These are phyloP conservation scores for Ilyonectria destructans DNA, from an alignment of 2,329 filamentous ascomycete genomes.

Conservation along the genomic window DNA sequence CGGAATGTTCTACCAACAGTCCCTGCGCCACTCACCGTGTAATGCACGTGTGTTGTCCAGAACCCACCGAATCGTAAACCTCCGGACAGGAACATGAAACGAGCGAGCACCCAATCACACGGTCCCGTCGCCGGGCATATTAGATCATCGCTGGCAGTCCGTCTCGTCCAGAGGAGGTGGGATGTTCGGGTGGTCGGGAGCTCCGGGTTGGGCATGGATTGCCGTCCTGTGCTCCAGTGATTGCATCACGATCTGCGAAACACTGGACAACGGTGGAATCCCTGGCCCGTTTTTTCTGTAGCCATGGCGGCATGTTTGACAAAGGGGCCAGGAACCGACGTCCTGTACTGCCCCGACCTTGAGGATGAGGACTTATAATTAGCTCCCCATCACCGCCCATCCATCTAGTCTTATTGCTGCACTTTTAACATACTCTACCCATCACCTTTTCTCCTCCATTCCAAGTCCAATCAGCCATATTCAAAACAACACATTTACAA, in stretches of 20 bases:
- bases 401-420: not conserved
- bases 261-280: slow-evolving; percentile 33
- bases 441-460: not conserved
- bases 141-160: not conserved
- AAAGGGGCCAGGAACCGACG: slow-evolving; percentile 19
- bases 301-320: slow-evolving; percentile 39
- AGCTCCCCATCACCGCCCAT: slow-evolving; percentile 6
- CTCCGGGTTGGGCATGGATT: slow-evolving; percentile 10
- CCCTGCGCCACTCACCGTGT: not conserved
- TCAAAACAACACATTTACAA: slow-evolving; percentile 10
- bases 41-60: slow-evolving; percentile 21
- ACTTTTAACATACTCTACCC: not conserved
- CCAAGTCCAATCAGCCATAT: not conserved
- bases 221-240: slow-evolving; percentile 28
- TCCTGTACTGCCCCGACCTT: slow-evolving; percentile 10
- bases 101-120: slow-evolving; percentile 15
- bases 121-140: not conserved
- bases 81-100: slow-evolving; percentile 13
- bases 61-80: slow-evolving; percentile 6
- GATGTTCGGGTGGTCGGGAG: not conserved
- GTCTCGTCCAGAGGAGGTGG: not conserved
- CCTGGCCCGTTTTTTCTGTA: slow-evolving; percentile 37
- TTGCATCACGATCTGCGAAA: slow-evolving; percentile 44
- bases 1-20: slow-evolving; percentile 1
- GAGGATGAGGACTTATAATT: slow-evolving; percentile 12